Percentiles rank a stretch among this genome's conserved stretches.
Conservation (phyloP, 352 stramenopile species). For the Phytopythium mirpurense region DNA sequence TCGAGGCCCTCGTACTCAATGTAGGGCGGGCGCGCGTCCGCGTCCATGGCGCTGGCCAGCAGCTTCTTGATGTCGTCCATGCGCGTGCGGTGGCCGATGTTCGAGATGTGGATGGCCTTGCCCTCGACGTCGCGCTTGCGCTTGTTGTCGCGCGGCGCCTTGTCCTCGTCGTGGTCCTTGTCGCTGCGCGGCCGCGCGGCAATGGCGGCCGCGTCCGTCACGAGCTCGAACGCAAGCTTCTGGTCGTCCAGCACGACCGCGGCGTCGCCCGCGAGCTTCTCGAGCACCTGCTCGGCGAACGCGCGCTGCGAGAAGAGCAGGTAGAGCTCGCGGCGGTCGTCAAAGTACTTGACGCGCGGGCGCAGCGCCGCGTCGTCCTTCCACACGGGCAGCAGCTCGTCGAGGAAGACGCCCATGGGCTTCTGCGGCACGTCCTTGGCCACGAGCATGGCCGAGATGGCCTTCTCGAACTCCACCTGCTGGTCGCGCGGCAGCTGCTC, state of each 20-base stretch:
- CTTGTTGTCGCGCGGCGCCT: slow-evolving; percentile 52
- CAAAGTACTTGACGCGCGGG: slow-evolving; percentile 63
- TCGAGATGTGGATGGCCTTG: slow-evolving; percentile 80
- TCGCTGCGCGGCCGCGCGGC: slow-evolving; percentile 55
- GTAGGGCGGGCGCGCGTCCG: slow-evolving; percentile 49
- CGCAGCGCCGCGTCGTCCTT: slow-evolving; percentile 59
- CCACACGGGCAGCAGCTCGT: slow-evolving; percentile 67
- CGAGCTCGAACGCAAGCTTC: slow-evolving; percentile 66
- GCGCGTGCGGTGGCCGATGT: slow-evolving; percentile 64
- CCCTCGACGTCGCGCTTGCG: slow-evolving; percentile 61
- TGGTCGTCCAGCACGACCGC: slow-evolving; percentile 54
- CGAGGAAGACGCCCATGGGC: slow-evolving; percentile 66
- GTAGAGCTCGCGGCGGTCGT: slow-evolving; percentile 65
- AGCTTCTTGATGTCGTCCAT: slow-evolving; percentile 85
- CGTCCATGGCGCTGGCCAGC: slow-evolving; percentile 45
- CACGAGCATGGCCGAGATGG: slow-evolving; percentile 72
- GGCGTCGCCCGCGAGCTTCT: slow-evolving; percentile 29
- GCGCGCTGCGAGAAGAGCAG: slow-evolving; percentile 69
- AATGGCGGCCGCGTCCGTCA: slow-evolving; percentile 71
- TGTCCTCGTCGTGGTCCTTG: slow-evolving; percentile 27
- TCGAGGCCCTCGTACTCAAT: slow-evolving; percentile 82
- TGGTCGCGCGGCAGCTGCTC: slow-evolving; percentile 59
- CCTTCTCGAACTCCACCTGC: slow-evolving; percentile 83
- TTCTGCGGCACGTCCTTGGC: slow-evolving; percentile 77
- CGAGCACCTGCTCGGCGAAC: slow-evolving; percentile 59